phyloP scores from a whole-genome alignment of 2,329 filamentous ascomycete genomes.

The Aspergillus brasiliensis region DNA sequence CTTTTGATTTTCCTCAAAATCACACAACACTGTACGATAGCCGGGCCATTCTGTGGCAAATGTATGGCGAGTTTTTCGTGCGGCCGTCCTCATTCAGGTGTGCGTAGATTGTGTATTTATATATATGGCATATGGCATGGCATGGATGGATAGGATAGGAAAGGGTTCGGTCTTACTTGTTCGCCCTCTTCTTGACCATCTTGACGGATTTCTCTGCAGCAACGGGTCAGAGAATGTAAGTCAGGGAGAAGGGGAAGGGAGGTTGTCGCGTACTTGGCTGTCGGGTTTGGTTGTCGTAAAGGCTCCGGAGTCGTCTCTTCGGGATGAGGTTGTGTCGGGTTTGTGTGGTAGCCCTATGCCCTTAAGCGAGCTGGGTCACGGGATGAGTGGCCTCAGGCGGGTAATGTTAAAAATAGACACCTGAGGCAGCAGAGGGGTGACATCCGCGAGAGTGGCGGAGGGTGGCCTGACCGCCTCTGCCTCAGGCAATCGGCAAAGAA shows the following conservation, averaged over 20 bases:
- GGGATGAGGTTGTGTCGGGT: slow-evolving; percentile 37
- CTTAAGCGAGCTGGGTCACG: slow-evolving; percentile 42
- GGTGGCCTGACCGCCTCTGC: slow-evolving; percentile 18
- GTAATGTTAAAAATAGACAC: neutral
- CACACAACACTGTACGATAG: slow-evolving; percentile 3
- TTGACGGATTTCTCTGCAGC: slow-evolving; percentile 54
- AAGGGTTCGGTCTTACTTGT: slow-evolving; percentile 60
- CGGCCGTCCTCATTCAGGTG: slow-evolving; percentile 12
- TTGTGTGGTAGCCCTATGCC: slow-evolving; percentile 43
- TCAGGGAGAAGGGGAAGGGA: slow-evolving; percentile 20
- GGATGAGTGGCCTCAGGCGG: slow-evolving; percentile 15
- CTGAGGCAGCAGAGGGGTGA: slow-evolving; percentile 16
- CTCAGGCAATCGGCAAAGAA: neutral
- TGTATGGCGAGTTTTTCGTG: slow-evolving; percentile 8
- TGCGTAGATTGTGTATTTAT: slow-evolving; percentile 17
- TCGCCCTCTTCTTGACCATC: slow-evolving; percentile 77
- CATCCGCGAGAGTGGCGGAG: slow-evolving; percentile 6
- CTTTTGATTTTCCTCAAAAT: slow-evolving; percentile 1
- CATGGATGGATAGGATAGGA: slow-evolving; percentile 30
- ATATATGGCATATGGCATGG: slow-evolving; percentile 12
- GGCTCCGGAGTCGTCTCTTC: slow-evolving; percentile 36
- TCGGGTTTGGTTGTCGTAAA: slow-evolving; percentile 44
- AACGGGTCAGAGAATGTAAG: slow-evolving; percentile 33
- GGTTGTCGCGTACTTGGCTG: slow-evolving; percentile 42
- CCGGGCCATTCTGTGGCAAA: neutral